Evolutionary conservation across 352 stramenopile species (phyloP).

Genomic region (Phytophthora citrophthora): DNA sequence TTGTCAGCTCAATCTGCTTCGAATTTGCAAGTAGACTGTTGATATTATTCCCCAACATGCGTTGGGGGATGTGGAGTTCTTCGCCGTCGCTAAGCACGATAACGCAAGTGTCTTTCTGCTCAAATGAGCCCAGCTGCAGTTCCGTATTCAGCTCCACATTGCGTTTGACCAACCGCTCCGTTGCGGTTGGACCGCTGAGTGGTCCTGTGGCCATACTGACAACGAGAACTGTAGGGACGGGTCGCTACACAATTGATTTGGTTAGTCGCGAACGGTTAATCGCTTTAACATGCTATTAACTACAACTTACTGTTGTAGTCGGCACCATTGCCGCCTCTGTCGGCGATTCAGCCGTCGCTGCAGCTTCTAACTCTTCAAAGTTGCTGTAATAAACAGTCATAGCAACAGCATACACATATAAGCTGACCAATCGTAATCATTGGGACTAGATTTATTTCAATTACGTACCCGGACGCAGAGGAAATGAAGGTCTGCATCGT

Average conservation of each 20-base stretch:
- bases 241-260: constrained; percentile 11
- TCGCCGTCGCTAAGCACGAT: constrained; percentile 78
- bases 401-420: neutral
- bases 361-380: constrained; percentile 37
- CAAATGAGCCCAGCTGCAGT: constrained; percentile 57
- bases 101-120: constrained; percentile 66
- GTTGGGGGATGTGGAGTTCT: constrained; percentile 65
- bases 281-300: neutral
- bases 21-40: constrained; percentile 43
- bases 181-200: constrained; percentile 22
- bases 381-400: constrained; percentile 28
- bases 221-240: constrained; percentile 55
- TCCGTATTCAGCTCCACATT: constrained; percentile 63
- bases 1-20: constrained; percentile 68
- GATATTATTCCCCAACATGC: constrained; percentile 52
- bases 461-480: constrained; percentile 60
- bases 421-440: neutral
- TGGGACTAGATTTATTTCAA: neutral
- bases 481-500: constrained; percentile 81
- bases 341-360: constrained; percentile 23
- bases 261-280: constrained; percentile 7
- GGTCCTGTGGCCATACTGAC: constrained; percentile 61
- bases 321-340: constrained; percentile 17
- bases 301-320: constrained; percentile 24
- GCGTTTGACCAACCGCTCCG: constrained; percentile 69